Evolutionary conservation across 306 rosid genomes (phyloP).

Genomic region (Geum urbanum): DNA sequence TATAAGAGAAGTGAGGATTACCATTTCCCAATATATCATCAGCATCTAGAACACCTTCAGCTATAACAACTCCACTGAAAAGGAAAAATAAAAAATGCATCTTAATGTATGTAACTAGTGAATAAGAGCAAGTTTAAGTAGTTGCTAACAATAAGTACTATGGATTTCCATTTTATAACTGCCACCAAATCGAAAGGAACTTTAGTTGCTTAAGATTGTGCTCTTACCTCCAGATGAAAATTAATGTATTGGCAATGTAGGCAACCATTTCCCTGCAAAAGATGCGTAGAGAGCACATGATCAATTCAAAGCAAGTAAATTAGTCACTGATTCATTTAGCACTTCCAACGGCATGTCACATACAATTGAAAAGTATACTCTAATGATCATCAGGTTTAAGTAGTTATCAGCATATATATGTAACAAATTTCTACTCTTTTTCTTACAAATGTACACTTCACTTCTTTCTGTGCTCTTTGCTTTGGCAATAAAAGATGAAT

Average conservation of each 20-base stretch:
- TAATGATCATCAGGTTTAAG: neutral
- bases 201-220: constrained; percentile 9
- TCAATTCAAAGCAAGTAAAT: neutral
- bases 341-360: neutral
- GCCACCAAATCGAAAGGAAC: constrained; percentile 20
- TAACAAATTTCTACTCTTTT: no score
- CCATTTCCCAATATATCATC: constrained; percentile 44
- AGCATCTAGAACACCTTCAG: constrained; percentile 59
- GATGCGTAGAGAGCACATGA: constrained; percentile 13
- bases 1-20: constrained; percentile 23
- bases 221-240: constrained; percentile 84
- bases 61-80: constrained; percentile 89
- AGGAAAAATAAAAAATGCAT: constrained; percentile 24
- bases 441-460: neutral
- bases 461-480: no score
- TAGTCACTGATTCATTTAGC: neutral
- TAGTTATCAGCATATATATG: neutral
- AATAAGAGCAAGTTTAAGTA: neutral
- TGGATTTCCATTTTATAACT: constrained; percentile 7
- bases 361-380: neutral
- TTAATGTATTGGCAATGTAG: constrained; percentile 85
- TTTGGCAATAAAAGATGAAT: no score
- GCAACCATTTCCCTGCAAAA: constrained; percentile 95
- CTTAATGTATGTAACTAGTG: neutral
- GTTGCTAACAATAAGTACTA: neutral